Evolutionary conservation across 1,284 basidiomycete species (phyloP), one percentile per base, ranked within the genome.

Genomic region (Volvariella volvacea): DNA sequence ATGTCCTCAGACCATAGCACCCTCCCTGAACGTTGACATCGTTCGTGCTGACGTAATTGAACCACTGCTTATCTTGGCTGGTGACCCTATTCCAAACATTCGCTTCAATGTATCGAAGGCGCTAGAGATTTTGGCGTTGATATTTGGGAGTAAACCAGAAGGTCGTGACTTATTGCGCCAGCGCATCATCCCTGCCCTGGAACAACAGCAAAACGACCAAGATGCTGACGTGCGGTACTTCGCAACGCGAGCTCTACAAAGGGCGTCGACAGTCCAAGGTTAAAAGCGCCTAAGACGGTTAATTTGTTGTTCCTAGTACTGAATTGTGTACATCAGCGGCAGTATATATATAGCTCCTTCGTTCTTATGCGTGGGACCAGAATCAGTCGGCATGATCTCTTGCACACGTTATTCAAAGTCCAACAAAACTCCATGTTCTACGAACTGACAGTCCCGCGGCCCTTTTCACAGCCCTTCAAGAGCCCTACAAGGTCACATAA

Each of bases 91-190:
- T 59, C 96, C 96, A 46, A 99, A 99, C 68, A 99, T 99, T 64
- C 88, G 96, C 36, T 99, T 99, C 78, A 99, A 99, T 63, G 93
- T 98, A 25, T 90, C 94, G 38, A 98, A 98, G 66, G 87, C 90
- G 15, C 71, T 96, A 54, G 92, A 97, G 68, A 83, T 90, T 20
- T 73, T 97, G 44, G 88, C 89, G 0, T 70, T 70, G 15, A 81
- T 88, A 1, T 84, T 92, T 49, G 78, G 74, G 9, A 65, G 63
- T 42, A 71, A 73, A 22, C 66, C 81, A 2, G 89, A 91, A 47
- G 94, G 93, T 7, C 77, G 75, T 49, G 78, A 84, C 52, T 74
- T 95, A 45, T 74, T 88, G 37, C 74, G 76, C 54, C 71, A 83
- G 55, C 82, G 82, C 62, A 80, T 98, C 53, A 62, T 89, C 16